Percentiles rank a stretch among this genome's conserved stretches.
These are phyloP conservation scores for Pleurotus sapidus DNA, from an alignment of 768 basidiomycete species.

Conservation along the genomic window DNA sequence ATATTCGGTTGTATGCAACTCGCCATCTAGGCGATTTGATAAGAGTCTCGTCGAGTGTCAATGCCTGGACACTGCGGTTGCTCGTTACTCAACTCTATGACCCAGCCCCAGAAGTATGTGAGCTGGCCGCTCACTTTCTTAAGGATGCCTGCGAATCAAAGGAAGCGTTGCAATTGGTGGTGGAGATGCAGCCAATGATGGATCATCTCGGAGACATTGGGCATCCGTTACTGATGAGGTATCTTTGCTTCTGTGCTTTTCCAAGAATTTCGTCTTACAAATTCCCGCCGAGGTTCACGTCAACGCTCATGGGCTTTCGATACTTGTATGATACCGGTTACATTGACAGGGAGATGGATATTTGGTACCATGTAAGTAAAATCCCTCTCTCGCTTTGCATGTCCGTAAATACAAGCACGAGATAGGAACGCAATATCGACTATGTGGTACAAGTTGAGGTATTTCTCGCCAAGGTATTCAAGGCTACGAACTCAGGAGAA, in stretches of 20 bases:
- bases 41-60: slow-evolving; percentile 56
- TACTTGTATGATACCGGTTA: slow-evolving; percentile 91
- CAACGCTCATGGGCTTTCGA: slow-evolving; percentile 87
- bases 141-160: slow-evolving; percentile 87
- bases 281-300: slow-evolving; percentile 74
- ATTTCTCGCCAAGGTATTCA: slow-evolving; percentile 80
- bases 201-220: slow-evolving; percentile 95
- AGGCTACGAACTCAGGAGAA: slow-evolving; percentile 49
- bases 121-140: slow-evolving; percentile 84
- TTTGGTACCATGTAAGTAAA: slow-evolving; percentile 85
- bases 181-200: slow-evolving; percentile 91
- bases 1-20: slow-evolving; percentile 86
- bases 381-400: not conserved
- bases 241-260: slow-evolving; percentile 30
- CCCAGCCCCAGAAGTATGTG: slow-evolving; percentile 84
- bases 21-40: slow-evolving; percentile 83
- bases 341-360: slow-evolving; percentile 92
- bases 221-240: slow-evolving; percentile 81
- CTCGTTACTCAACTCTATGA: slow-evolving; percentile 97
- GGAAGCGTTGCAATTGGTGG: slow-evolving; percentile 83
- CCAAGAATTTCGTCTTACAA: not conserved
- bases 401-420: too few relatives aligned
- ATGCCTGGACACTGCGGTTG: slow-evolving; percentile 87
- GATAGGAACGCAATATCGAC: slow-evolving; percentile 86
- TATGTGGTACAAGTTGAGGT: slow-evolving; percentile 96